A percentile compares a stretch with the other conserved stretches of the same genome.
Evolutionary conservation across 2,329 filamentous ascomycete species (phyloP).

Genomic region (Zarea fungicola): DNA sequence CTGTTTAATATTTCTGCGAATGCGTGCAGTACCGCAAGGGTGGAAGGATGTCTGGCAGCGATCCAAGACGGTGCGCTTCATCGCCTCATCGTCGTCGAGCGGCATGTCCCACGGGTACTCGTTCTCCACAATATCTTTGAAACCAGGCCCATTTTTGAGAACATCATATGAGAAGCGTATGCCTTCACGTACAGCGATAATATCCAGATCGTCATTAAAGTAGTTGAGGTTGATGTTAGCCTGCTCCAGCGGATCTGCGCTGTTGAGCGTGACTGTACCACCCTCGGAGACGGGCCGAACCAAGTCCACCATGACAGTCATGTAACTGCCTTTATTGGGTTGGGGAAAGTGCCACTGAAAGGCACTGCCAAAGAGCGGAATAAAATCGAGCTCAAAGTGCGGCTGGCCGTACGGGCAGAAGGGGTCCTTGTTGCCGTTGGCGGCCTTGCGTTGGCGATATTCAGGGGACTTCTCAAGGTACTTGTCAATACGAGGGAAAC

Average conservation of each 20-base stretch:
- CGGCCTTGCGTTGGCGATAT: slow-evolving; percentile 39
- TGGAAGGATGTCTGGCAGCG: slow-evolving; percentile 56
- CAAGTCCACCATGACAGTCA: slow-evolving; percentile 51
- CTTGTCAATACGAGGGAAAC: slow-evolving; percentile 53
- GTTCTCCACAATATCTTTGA: slow-evolving; percentile 47
- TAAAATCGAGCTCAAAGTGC: slow-evolving; percentile 59
- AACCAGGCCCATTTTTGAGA: slow-evolving; percentile 50
- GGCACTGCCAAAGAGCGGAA: slow-evolving; percentile 48
- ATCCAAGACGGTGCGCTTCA: slow-evolving; percentile 52
- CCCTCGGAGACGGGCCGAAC: slow-evolving; percentile 35
- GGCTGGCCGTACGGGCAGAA: slow-evolving; percentile 53
- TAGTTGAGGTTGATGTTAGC: slow-evolving; percentile 58
- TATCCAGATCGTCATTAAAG: slow-evolving; percentile 48
- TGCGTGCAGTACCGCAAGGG: slow-evolving; percentile 50
- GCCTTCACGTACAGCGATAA: slow-evolving; percentile 55
- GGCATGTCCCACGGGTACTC: slow-evolving; percentile 60
- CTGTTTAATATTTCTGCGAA: slow-evolving; percentile 45
- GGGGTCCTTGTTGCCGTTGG: slow-evolving; percentile 43
- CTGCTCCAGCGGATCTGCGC: slow-evolving; percentile 50
- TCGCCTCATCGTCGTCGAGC: slow-evolving; percentile 46
- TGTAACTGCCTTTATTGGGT: slow-evolving; percentile 40
- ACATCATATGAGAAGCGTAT: slow-evolving; percentile 52
- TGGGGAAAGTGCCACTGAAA: slow-evolving; percentile 44
- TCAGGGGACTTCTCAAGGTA: slow-evolving; percentile 42
- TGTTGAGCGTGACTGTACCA: slow-evolving; percentile 48